These are phyloP conservation scores for Saccharomycopsis javanensis DNA, from an alignment of 805 yeast genomes.

Conservation along the genomic window DNA sequence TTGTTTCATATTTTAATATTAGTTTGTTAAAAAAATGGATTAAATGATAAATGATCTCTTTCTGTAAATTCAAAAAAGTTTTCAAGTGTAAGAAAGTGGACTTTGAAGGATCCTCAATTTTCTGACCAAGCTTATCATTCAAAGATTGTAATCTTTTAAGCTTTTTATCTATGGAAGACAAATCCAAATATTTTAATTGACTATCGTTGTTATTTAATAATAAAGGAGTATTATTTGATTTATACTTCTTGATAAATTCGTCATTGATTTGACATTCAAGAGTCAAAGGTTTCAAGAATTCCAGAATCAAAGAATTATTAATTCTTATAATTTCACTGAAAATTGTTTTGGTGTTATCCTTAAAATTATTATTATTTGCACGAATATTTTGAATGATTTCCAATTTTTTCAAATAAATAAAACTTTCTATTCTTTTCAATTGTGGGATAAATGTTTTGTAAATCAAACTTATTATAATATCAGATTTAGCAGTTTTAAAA, in stretches of 20 bases:
- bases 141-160: neutral
- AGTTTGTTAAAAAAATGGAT: conserved; percentile 13
- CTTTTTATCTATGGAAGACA: conserved; percentile 9
- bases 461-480: conserved; percentile 1
- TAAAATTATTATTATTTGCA: conserved; percentile 15
- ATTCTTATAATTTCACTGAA: conserved; percentile 9
- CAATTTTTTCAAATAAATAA: conserved; percentile 12
- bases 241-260: neutral
- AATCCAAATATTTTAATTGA: conserved; percentile 5
- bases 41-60: conserved; percentile 3
- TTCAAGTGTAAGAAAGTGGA: conserved; percentile 11
- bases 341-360: conserved; percentile 8
- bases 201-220: neutral
- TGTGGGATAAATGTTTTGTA: conserved; percentile 2
- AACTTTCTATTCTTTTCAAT: conserved; percentile 6
- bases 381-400: conserved; percentile 11
- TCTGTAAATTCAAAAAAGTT: conserved; percentile 11
- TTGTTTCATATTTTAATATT: conserved; percentile 3
- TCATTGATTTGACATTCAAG: conserved; percentile 4
- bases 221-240: neutral
- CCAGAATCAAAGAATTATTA: neutral
- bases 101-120: conserved; percentile 6
- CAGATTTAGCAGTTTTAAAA: conserved; percentile 1
- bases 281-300: conserved; percentile 6
- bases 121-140: conserved; percentile 6